Conservation (phyloP, 164 flowering plant species). For the Macadamia integrifolia region DNA sequence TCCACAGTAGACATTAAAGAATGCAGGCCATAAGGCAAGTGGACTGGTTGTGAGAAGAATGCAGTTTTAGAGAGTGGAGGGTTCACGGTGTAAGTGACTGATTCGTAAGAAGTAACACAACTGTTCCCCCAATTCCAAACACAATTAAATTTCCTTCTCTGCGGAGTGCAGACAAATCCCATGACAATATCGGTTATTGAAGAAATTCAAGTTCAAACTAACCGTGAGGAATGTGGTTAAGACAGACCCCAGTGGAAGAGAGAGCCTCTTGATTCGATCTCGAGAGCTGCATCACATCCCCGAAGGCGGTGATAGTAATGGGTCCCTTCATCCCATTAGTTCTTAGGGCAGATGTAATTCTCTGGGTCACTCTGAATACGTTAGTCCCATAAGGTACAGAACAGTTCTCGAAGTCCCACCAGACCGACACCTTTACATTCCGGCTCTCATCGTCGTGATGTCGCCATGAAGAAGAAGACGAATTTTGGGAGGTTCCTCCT, state of each 20-base stretch:
- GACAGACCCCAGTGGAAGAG: conserved; percentile 58
- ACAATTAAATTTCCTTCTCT: too few species aligned
- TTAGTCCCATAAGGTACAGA: conserved; percentile 43
- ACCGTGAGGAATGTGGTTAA: conserved; percentile 69
- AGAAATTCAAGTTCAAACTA: conserved; percentile 5
- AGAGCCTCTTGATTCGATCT: conserved; percentile 62
- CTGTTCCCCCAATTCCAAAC: too few species aligned
- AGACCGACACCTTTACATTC: conserved; percentile 70
- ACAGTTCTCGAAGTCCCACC: conserved; percentile 99
- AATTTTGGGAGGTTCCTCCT: neutral
- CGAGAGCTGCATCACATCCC: conserved; percentile 62
- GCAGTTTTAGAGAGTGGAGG: too few species aligned
- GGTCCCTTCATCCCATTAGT: conserved; percentile 82
- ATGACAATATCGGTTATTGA: too few species aligned
- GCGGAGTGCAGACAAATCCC: too few species aligned
- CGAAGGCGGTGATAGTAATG: conserved; percentile 70
- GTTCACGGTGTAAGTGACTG: too few species aligned
- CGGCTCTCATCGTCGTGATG: conserved; percentile 36
- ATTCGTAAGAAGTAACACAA: too few species aligned
- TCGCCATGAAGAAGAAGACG: conserved; percentile 14
- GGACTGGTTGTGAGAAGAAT: too few species aligned
- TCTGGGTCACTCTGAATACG: conserved; percentile 38
- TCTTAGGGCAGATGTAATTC: conserved; percentile 59
- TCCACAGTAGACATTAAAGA: too few species aligned
- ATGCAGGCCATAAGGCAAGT: too few species aligned